A percentile compares a stretch with the other conserved stretches of the same genome.
phyloP scores from a whole-genome alignment of 352 stramenopile species.

The Phytophthora tubulina region DNA sequence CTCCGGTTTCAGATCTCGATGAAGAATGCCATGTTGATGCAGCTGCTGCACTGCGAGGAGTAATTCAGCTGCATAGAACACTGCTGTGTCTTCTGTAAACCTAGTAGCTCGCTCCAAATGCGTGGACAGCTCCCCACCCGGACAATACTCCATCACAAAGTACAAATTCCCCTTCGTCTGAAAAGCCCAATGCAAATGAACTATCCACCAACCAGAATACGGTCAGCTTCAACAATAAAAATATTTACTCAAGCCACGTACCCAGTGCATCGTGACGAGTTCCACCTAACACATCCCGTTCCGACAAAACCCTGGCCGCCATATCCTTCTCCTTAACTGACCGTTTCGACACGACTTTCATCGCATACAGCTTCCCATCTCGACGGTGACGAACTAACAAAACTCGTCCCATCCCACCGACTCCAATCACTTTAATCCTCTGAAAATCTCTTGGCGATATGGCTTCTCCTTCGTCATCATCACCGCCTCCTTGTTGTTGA shows the following conservation, averaged over 20 bases:
- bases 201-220: constrained; percentile 27
- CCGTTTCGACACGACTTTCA: constrained; percentile 81
- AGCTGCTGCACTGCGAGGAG: constrained; percentile 83
- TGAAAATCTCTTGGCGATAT: constrained; percentile 81
- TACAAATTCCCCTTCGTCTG: constrained; percentile 71
- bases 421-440: constrained; percentile 89
- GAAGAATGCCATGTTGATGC: constrained; percentile 86
- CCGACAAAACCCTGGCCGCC: constrained; percentile 70
- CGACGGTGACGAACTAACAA: constrained; percentile 71
- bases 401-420: constrained; percentile 89
- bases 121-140: constrained; percentile 71
- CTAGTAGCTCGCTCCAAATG: constrained; percentile 57
- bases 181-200: constrained; percentile 86
- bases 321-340: constrained; percentile 62
- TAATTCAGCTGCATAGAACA: constrained; percentile 81
- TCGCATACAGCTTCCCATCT: constrained; percentile 74
- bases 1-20: constrained; percentile 86
- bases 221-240: constrained; percentile 12
- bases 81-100: constrained; percentile 65
- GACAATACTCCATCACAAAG: constrained; percentile 88
- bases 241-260: constrained; percentile 18
- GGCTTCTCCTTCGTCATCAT: not conserved
- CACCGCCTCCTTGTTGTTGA: not conserved
- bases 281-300: constrained; percentile 79
- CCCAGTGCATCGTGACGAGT: constrained; percentile 74